phyloP scores from a whole-genome alignment of 2,329 filamentous ascomycete genomes.

The Aureobasidium vineae region DNA sequence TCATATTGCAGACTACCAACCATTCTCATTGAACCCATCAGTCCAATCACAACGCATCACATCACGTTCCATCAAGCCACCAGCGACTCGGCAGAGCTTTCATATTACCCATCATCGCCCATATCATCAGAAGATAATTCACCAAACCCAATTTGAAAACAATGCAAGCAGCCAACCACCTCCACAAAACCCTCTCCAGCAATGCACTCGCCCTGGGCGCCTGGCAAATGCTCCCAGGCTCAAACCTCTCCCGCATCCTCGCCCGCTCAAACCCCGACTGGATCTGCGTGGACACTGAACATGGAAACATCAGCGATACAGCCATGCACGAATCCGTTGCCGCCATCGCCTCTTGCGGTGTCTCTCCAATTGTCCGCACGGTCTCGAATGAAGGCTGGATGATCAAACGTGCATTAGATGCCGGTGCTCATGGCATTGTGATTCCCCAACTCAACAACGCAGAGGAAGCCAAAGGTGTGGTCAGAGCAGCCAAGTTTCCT shows the following conservation, averaged over 20 bases:
- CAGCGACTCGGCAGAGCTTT: neutral
- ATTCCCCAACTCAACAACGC: constrained; percentile 55
- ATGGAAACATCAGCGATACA: constrained; percentile 55
- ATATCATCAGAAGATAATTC: neutral
- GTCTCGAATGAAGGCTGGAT: constrained; percentile 60
- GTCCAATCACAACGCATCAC: neutral
- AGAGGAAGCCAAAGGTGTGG: constrained; percentile 54
- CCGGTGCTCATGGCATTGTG: constrained; percentile 59
- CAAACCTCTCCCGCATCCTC: constrained; percentile 55
- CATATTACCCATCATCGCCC: neutral
- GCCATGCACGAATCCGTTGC: constrained; percentile 58
- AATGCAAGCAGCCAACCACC: constrained; percentile 56
- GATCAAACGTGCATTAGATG: constrained; percentile 61
- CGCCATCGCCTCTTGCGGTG: constrained; percentile 46
- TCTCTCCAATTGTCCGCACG: constrained; percentile 49
- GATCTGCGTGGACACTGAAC: constrained; percentile 56
- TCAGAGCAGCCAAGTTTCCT: constrained; percentile 56
- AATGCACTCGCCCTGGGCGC: constrained; percentile 54
- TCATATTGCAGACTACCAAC: neutral
- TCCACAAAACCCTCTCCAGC: constrained; percentile 52
- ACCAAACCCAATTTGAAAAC: constrained; percentile 19
- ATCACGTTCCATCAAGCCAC: neutral
- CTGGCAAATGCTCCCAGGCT: constrained; percentile 58
- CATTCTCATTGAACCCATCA: neutral
- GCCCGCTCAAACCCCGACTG: constrained; percentile 55